Evolutionary conservation across 176 grass and related monocot species (phyloP).

Genomic region (Avena sativa): DNA sequence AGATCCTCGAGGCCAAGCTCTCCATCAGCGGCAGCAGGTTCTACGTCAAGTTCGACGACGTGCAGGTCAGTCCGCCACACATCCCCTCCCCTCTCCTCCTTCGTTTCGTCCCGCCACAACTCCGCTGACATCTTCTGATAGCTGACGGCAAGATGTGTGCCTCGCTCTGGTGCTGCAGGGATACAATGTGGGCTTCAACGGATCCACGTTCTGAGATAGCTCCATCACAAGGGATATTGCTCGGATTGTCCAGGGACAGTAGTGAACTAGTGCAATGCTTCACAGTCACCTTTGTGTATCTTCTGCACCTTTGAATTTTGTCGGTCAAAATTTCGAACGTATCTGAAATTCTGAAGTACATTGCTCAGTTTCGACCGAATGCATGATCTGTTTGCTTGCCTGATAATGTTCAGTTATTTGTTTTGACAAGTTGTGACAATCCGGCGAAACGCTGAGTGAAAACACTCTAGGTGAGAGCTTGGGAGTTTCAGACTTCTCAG

Average conservation of each 20-base stretch:
- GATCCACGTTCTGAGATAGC: conserved; percentile 40
- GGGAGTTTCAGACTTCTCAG: too few relatives aligned
- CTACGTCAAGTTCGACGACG: conserved; percentile 93
- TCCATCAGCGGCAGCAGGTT: conserved; percentile 69
- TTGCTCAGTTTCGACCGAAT: not conserved
- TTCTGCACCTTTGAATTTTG: not conserved
- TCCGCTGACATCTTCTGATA: not conserved
- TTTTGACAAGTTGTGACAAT: not conserved
- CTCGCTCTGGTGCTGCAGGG: conserved; percentile 9
- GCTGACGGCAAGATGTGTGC: not conserved
- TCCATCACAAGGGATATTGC: not conserved
- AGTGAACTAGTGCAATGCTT: not conserved
- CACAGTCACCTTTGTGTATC: not conserved
- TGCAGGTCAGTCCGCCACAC: conserved; percentile 47
- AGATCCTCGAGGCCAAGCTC: conserved; percentile 89
- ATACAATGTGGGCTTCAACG: conserved; percentile 54
- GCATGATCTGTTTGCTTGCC: not conserved
- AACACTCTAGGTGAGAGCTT: too few relatives aligned
- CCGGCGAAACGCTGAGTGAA: too few relatives aligned
- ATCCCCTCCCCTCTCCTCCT: not conserved
- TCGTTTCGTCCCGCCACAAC: not conserved
- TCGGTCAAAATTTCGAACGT: not conserved
- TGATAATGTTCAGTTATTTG: not conserved
- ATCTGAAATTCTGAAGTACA: not conserved
- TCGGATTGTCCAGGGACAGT: too few relatives aligned